A percentile compares a stretch with the other conserved stretches of the same genome.
Conservation (phyloP, 2,329 filamentous ascomycete genomes). For the Chrysoporthe austroafricana region DNA sequence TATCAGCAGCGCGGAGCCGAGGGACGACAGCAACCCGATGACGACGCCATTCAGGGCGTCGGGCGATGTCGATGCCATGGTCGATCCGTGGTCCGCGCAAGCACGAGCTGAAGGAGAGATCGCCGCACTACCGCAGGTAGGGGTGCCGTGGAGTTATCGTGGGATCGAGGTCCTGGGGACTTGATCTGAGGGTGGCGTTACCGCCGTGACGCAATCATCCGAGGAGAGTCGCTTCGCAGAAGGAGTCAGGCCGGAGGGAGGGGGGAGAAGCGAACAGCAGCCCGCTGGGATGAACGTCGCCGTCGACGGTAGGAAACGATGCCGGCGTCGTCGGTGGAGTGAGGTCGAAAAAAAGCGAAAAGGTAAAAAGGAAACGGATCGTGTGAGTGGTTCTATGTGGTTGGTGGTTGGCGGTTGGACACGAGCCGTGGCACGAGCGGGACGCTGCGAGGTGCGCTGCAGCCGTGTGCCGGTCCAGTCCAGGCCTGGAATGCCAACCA, state of each 20-base stretch:
- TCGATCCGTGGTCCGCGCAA: conserved; percentile 18
- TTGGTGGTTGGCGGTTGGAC: conserved; percentile 23
- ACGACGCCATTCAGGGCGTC: conserved; percentile 75
- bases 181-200: conserved; percentile 31
- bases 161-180: conserved; percentile 17
- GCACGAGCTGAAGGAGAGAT: not conserved
- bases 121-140: not conserved
- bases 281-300: conserved; percentile 6
- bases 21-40: conserved; percentile 92
- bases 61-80: conserved; percentile 34
- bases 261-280: not conserved
- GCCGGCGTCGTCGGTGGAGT: conserved; percentile 6
- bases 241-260: not conserved
- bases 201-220: conserved; percentile 31
- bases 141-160: conserved; percentile 4
- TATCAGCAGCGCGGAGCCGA: conserved; percentile 87
- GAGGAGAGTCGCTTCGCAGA: conserved; percentile 25
- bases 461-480: conserved; percentile 1
- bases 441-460: conserved; percentile 16
- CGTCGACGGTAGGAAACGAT: conserved; percentile 13
- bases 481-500: not conserved
- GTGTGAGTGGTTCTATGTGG: conserved; percentile 12
- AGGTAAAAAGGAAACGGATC: conserved; percentile 13
- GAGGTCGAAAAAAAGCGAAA: not conserved
- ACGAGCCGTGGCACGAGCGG: conserved; percentile 12